Percentiles rank a stretch among this genome's conserved stretches.
Conservation (phyloP, 768 basidiomycete genomes). For the Neoboletus brunneissimus region DNA sequence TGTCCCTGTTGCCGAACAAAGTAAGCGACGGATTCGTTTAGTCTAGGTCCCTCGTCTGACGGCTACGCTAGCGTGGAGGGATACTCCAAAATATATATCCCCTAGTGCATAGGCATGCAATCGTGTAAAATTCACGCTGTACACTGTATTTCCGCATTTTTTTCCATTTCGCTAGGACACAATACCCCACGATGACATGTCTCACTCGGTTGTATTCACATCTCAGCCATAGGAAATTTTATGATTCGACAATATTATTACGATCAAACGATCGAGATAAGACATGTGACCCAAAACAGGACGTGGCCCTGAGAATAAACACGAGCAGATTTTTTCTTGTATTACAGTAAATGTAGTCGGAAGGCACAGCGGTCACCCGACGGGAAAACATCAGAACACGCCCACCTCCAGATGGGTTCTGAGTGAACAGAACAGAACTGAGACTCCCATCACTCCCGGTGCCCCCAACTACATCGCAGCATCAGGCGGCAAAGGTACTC, state of each 20-base stretch:
- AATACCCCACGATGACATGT: slow-evolving; percentile 13
- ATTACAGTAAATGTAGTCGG: background rate
- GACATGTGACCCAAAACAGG: background rate
- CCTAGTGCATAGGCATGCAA: slow-evolving; percentile 13
- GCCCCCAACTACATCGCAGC: background rate
- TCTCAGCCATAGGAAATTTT: background rate
- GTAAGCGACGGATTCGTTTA: slow-evolving; percentile 31
- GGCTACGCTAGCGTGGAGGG: slow-evolving; percentile 29
- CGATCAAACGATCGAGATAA: background rate
- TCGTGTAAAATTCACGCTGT: background rate
- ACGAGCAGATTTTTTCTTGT: background rate
- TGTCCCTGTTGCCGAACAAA: slow-evolving; percentile 51
- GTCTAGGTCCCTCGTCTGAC: background rate
- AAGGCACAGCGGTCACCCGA: background rate
- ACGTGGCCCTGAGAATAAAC: background rate
- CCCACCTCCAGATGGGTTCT: background rate
- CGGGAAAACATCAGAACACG: background rate
- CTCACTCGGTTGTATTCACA: slow-evolving; percentile 6
- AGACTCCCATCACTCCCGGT: background rate
- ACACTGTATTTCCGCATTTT: background rate
- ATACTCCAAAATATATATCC: slow-evolving; percentile 36
- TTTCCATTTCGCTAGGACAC: slow-evolving; percentile 1
- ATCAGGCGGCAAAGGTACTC: background rate
- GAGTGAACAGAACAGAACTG: background rate
- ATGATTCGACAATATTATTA: slow-evolving; percentile 1